These are phyloP conservation scores for Neodidymelliopsis sp. DNA, from an alignment of 2,329 filamentous ascomycete species.

Conservation along the genomic window DNA sequence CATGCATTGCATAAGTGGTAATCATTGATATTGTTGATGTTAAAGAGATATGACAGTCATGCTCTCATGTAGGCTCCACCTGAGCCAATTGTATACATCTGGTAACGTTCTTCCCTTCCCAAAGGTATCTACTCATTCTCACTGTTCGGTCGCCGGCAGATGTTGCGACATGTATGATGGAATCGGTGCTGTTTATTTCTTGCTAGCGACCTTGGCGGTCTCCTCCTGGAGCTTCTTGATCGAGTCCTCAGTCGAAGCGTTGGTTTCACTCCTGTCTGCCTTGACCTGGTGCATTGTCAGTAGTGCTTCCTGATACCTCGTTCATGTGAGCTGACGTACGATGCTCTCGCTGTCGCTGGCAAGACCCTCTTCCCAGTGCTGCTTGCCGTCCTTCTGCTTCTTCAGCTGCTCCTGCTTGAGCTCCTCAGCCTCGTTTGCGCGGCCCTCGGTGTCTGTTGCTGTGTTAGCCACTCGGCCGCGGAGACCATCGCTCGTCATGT, in stretches of 20 bases:
- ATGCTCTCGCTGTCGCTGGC: slow-evolving; percentile 54
- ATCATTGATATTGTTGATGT: slow-evolving; percentile 5
- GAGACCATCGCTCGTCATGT: neutral
- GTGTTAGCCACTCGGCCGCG: slow-evolving; percentile 16
- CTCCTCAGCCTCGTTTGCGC: slow-evolving; percentile 51
- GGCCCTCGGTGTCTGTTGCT: slow-evolving; percentile 37
- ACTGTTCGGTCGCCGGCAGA: neutral
- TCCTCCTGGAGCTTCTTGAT: slow-evolving; percentile 58
- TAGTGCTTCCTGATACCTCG: neutral
- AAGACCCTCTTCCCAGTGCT: slow-evolving; percentile 54
- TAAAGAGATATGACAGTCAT: slow-evolving; percentile 3
- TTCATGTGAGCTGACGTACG: slow-evolving; percentile 40
- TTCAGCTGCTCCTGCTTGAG: slow-evolving; percentile 54
- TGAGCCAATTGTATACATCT: neutral
- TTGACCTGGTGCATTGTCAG: slow-evolving; percentile 43
- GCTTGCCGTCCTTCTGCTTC: slow-evolving; percentile 55
- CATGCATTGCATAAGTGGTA: neutral
- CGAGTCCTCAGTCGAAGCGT: slow-evolving; percentile 48
- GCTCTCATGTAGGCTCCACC: neutral
- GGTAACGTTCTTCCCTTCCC: neutral
- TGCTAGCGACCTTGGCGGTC: slow-evolving; percentile 48
- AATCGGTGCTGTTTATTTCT: slow-evolving; percentile 8
- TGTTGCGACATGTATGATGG: no score
- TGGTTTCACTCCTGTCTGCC: slow-evolving; percentile 54
- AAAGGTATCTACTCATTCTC: neutral